Base-by-base conservation (phyloP, 176 grass and related monocot genomes). In the Thinopyrum elongatum region DNA sequence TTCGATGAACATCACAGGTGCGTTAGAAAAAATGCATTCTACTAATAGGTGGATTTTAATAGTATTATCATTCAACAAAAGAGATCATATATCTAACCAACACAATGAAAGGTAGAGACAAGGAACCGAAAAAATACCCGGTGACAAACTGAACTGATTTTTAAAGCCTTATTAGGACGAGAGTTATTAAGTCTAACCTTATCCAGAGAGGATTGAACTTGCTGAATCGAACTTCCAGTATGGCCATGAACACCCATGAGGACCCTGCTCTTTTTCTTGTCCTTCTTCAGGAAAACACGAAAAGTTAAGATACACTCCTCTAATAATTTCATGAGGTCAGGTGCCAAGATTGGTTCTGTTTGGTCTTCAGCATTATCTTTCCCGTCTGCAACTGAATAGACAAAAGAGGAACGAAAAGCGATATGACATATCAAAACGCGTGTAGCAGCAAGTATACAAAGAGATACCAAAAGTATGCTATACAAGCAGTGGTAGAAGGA, bases 301-400 rank as follows among this genome's bases (percentile, higher is more conserved):
- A 99, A 96, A 76, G 97, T 94, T 71, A 99, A 74, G 84, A 99
- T 96, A 14, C 80, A 99, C 26, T 99, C 97, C 87, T 96, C 94
- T 39, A 99, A 66, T 85, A 91, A 76, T 84, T 91, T 99, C 38
- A 96, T 76, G 22, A 99, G 90, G 63, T 99, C 90, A 71, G 92
- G 27, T 51, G 97, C 92, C 3, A 77, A 83, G 79, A 94, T 86
- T 49, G 84, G 65, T 61, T 91, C 97, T 80, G 76, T 73, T 59
- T 91, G 76, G 11, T 91, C 82, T 76, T 90, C 84, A 79, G 64
- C 38, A 82, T 79, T 89, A 61, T 89, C 85, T 44, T 85, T 89
- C 55, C 55, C 83, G 75, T 93, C 90, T 33, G 86, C 59, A 75
- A 89, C 96, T 94, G 86, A 89, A 84, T 68, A 47, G 31, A 70